Evolutionary conservation across 2,329 filamentous ascomycete genomes (phyloP).

Genomic region (Aureobasidium leucospermi): DNA sequence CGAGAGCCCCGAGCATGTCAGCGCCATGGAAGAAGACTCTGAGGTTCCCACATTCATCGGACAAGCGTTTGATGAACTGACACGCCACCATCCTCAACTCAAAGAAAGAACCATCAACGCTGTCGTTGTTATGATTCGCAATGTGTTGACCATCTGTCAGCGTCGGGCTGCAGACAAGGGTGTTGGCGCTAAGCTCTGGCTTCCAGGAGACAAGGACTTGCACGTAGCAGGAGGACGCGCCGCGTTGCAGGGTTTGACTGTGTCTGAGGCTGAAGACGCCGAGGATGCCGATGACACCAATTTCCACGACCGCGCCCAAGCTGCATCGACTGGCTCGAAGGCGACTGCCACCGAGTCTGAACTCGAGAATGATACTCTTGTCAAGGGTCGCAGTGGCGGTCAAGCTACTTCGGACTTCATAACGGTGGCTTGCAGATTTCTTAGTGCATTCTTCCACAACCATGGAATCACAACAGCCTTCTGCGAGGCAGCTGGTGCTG

Average conservation of each 20-base stretch:
- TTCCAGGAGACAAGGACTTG: slow-evolving; percentile 50
- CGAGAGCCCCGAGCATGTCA: slow-evolving; percentile 82
- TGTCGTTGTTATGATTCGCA: slow-evolving; percentile 81
- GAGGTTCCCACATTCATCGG: slow-evolving; percentile 69
- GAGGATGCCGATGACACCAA: slow-evolving; percentile 5
- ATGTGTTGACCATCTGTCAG: slow-evolving; percentile 67
- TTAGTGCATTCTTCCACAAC: slow-evolving; percentile 71
- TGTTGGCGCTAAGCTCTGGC: slow-evolving; percentile 73
- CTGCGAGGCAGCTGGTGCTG: slow-evolving; percentile 70
- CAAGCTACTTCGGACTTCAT: slow-evolving; percentile 36
- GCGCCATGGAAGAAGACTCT: slow-evolving; percentile 68
- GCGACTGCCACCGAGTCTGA: slow-evolving; percentile 1
- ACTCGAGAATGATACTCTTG: slow-evolving; percentile 15
- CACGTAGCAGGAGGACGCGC: slow-evolving; percentile 51
- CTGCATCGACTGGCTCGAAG: not conserved
- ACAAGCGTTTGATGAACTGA: slow-evolving; percentile 83
- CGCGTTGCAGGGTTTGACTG: slow-evolving; percentile 28
- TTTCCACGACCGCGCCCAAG: not conserved
- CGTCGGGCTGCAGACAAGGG: slow-evolving; percentile 60
- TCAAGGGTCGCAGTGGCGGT: slow-evolving; percentile 11
- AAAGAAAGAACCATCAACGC: slow-evolving; percentile 73
- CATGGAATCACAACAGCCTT: slow-evolving; percentile 64
- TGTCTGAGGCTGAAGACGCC: not conserved
- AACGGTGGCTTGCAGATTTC: slow-evolving; percentile 67
- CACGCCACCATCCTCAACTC: slow-evolving; percentile 82